Evolutionary conservation across 345 rosid genomes (phyloP), one percentile per base, ranked within the genome.

Genomic region (Linum usitatissimum): DNA sequence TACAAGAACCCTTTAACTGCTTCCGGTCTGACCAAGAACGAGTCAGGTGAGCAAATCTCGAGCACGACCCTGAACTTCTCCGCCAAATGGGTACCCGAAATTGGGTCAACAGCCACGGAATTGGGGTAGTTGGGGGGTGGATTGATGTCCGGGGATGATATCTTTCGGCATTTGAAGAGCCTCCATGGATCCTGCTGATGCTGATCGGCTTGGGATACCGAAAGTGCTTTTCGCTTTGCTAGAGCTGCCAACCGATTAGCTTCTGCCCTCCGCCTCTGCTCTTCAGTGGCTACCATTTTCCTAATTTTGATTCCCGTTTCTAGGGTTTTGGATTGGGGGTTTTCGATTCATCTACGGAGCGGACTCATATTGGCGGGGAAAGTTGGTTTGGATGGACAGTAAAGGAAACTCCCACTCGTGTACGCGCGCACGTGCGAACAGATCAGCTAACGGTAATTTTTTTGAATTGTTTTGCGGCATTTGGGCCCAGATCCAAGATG

Each of bases 1-100:
- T 70, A 85, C 5, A 62, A n/a, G 62, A 80, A 83, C 60, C 92
- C 85, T 49, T 65, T 49, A 53, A 76, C 18, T 38, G 74, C 76
- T 63, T 65, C 69, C 10, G 91, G 91, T 42, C 86, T 80, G 59
- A 78, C 76, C 6, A 87, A 80, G 73, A 92, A 92, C 62, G 91
- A 85, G 71, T 92, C 91, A 30, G 93, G 87, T 20, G 95, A 84
- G 80, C 85, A 85, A 23, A 92, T 84, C 81, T 92, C 98, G 56
- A 92, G 86, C 73, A 83, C 77, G 71, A 75, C 91, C 45, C 67
- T 75, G 75, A 89, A 89, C 38, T 75, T 83, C 45, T 75, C 79
- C 23, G 73, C 60, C 30, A 66, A 61, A 3, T 30, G 76, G 15
- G 68, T 64, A 8, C 9, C 70, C 36, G 63, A 69, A 56, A 58